Percentiles rank a stretch among this genome's conserved stretches.
These are phyloP conservation scores for Chlorella sp. DNA, from an alignment of 139 green algal species.

Conservation along the genomic window DNA sequence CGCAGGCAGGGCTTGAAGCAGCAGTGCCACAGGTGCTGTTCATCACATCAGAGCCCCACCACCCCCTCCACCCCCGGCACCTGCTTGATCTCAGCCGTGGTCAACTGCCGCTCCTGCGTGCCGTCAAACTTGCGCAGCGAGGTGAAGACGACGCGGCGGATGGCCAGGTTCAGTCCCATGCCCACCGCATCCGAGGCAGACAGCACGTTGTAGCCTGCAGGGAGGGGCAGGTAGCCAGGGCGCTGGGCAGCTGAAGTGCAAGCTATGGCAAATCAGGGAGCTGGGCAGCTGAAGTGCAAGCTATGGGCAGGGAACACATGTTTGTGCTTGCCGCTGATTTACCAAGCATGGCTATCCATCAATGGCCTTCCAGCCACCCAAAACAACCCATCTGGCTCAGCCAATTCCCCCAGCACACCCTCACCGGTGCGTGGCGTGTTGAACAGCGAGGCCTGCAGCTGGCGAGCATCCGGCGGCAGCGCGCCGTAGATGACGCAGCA, in stretches of 20 bases:
- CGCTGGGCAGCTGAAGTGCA: no score
- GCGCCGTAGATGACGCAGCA: constrained; percentile 87
- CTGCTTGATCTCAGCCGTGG: constrained; percentile 71
- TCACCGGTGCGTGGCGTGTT: constrained; percentile 61
- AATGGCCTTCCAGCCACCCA: no score
- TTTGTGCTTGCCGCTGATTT: no score
- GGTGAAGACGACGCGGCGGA: constrained; percentile 89
- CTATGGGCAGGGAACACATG: no score
- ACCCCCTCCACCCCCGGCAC: constrained; percentile 65
- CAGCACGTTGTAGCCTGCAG: constrained; percentile 79
- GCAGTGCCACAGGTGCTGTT: neutral
- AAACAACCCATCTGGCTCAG: neutral
- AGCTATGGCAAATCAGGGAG: no score
- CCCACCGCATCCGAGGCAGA: constrained; percentile 84
- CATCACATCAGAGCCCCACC: constrained; percentile 39
- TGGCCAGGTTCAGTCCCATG: constrained; percentile 97
- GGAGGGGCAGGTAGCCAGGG: constrained; percentile 1
- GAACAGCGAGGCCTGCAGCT: constrained; percentile 86
- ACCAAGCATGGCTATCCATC: no score
- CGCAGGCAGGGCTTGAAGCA: neutral
- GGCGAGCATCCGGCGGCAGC: constrained; percentile 83
- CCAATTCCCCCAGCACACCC: neutral
- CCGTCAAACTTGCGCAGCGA: constrained; percentile 85
- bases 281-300: no score
- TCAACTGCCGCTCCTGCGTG: constrained; percentile 36